A percentile compares a stretch with the other conserved stretches of the same genome.
Conservation (phyloP, 441 rosid genomes). For the Populus hybrid region DNA sequence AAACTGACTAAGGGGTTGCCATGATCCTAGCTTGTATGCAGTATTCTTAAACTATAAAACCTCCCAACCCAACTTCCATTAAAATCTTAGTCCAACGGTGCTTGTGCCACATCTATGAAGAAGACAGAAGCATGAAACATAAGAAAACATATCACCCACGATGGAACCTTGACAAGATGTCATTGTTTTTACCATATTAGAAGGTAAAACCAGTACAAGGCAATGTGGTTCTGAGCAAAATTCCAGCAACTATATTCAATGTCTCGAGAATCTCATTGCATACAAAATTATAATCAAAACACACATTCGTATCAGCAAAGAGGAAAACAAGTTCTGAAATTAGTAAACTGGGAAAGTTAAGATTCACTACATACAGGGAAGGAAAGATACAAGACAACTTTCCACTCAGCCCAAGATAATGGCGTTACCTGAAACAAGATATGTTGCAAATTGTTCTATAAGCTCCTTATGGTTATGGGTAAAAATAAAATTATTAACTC, state of each 20-base stretch:
- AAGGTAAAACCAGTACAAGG: not conserved
- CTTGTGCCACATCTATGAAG: not conserved
- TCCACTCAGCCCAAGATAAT: conserved; percentile 94
- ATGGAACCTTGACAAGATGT: not conserved
- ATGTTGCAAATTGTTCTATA: conserved; percentile 18
- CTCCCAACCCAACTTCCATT: not conserved
- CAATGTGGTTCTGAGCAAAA: not conserved
- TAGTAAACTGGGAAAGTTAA: not conserved
- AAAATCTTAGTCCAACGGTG: not conserved
- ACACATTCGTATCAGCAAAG: not conserved
- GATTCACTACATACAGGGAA: conserved; percentile 70
- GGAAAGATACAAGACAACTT: conserved; percentile 79
- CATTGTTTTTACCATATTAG: not conserved
- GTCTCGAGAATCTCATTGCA: not conserved
- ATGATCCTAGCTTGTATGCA: not conserved
- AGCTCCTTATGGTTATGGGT: conserved; percentile 6
- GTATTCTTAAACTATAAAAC: not conserved
- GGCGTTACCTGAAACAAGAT: conserved; percentile 75
- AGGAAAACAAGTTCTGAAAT: not conserved
- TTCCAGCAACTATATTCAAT: not conserved
- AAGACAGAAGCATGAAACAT: not conserved
- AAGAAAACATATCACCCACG: not conserved
- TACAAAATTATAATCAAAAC: not conserved
- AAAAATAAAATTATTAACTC: not conserved
- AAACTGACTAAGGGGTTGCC: too few species aligned